These are phyloP conservation scores for Monosporascus ibericus DNA, from an alignment of 2,329 filamentous ascomycete species.

Conservation along the genomic window DNA sequence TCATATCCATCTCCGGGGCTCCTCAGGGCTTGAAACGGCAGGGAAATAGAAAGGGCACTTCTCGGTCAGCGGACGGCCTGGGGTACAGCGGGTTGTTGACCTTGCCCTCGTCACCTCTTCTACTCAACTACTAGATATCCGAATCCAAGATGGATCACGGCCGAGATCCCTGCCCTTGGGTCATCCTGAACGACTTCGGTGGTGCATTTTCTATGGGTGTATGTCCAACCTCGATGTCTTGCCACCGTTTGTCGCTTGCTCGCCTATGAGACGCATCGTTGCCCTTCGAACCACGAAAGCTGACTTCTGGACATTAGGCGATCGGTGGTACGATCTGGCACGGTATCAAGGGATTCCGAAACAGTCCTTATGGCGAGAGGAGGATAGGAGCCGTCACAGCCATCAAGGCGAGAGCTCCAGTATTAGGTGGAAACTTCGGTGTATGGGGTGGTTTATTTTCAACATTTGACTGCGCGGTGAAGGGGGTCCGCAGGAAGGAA, in stretches of 20 bases:
- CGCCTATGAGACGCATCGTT: no score
- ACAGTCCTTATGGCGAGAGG: constrained; percentile 86
- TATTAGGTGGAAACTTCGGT: constrained; percentile 95
- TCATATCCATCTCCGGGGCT: no score
- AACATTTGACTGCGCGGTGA: constrained; percentile 94
- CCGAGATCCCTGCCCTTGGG: constrained; percentile 94
- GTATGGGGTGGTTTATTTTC: constrained; percentile 96
- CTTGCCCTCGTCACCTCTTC: no score
- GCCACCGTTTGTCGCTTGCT: neutral
- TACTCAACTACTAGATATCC: no score
- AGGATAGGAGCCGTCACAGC: constrained; percentile 94
- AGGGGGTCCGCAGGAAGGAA: constrained; percentile 92
- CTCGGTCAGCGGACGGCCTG: no score
- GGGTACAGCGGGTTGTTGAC: no score
- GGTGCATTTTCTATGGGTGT: constrained; percentile 96
- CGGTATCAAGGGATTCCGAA: constrained; percentile 72
- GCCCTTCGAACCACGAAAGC: neutral
- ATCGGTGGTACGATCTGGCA: constrained; percentile 26
- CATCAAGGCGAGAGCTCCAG: constrained; percentile 93
- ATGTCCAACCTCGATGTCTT: constrained; percentile 34
- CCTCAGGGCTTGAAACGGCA: no score
- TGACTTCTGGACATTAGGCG: constrained; percentile 14
- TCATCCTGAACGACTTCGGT: constrained; percentile 94
- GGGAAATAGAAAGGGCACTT: no score
- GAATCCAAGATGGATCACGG: constrained; percentile 74